phyloP scores from a whole-genome alignment of 169 alveolate genomes.

The Cryptosporidium viatorum region DNA sequence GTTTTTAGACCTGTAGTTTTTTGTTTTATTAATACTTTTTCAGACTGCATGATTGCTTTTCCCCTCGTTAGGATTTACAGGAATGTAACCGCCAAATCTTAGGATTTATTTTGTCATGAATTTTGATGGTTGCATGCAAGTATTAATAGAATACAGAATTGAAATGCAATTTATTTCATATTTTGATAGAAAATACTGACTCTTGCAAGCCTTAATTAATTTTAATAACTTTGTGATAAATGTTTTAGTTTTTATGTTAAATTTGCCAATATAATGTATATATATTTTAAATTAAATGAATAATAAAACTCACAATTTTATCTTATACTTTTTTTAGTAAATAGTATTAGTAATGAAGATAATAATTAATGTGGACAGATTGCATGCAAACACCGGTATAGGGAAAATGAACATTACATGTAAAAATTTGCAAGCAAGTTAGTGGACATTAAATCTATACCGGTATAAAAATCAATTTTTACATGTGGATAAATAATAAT shows the following conservation, averaged over 20 bases:
- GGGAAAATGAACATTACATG: not conserved
- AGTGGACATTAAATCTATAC: not conserved
- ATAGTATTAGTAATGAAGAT: too few relatives aligned
- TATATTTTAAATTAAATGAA: too few relatives aligned
- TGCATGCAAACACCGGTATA: slow-evolving; percentile 16
- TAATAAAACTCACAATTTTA: too few relatives aligned
- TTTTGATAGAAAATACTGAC: too few relatives aligned
- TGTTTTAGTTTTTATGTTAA: not conserved
- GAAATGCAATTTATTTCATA: too few relatives aligned
- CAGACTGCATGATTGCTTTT: slow-evolving; percentile 2
- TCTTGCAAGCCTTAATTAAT: too few relatives aligned
- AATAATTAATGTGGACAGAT: not conserved
- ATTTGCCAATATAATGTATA: not conserved
- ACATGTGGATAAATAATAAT: not conserved
- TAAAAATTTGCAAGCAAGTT: not conserved
- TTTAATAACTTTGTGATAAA: not conserved
- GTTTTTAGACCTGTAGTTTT: too few relatives aligned
- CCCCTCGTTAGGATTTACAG: not conserved
- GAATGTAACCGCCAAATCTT: not conserved
- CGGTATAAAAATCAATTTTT: not conserved
- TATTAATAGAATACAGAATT: too few relatives aligned
- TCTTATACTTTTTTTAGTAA: not conserved
- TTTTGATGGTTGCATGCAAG: not conserved
- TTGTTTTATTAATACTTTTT: not conserved
- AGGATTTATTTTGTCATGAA: not conserved